Percentiles rank a stretch among this genome's conserved stretches.
Evolutionary conservation across 176 grass and related monocot species (phyloP).

Genomic region (Sorghum bicolor): DNA sequence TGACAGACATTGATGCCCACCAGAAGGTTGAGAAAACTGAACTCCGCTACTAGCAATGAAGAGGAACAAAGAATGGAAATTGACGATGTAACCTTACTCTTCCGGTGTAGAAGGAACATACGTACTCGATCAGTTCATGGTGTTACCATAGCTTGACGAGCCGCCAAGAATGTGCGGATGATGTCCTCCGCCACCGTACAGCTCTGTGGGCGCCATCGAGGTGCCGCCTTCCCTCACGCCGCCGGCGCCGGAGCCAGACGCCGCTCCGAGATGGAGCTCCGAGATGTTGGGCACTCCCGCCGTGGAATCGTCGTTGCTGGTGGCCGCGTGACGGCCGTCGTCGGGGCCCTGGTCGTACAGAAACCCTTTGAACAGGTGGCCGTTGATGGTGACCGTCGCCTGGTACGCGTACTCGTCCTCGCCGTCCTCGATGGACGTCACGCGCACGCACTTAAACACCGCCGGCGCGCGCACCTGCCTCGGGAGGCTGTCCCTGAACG

Average conservation of each 20-base stretch:
- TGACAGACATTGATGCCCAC: not conserved
- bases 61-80: slow-evolving; percentile 37
- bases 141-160: slow-evolving; percentile 52
- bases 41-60: slow-evolving; percentile 5
- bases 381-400: slow-evolving; percentile 76
- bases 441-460: slow-evolving; percentile 94
- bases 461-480: slow-evolving; percentile 84
- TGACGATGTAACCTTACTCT: slow-evolving; percentile 43
- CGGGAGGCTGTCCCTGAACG: slow-evolving; percentile 63
- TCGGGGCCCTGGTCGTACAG: slow-evolving; percentile 92
- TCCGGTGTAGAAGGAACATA: not conserved
- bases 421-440: slow-evolving; percentile 83
- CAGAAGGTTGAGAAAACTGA: not conserved
- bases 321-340: slow-evolving; percentile 59
- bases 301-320: slow-evolving; percentile 47
- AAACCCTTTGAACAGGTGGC: slow-evolving; percentile 98
- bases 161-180: slow-evolving; percentile 55
- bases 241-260: slow-evolving; percentile 2
- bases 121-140: slow-evolving; percentile 59
- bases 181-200: slow-evolving; percentile 42
- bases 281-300: slow-evolving; percentile 80
- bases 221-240: slow-evolving; percentile 11
- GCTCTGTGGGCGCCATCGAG: slow-evolving; percentile 35
- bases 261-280: slow-evolving; percentile 81
- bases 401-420: slow-evolving; percentile 95